Evolutionary conservation across 352 stramenopile species (phyloP).

Genomic region (Ophiocytium majus): DNA sequence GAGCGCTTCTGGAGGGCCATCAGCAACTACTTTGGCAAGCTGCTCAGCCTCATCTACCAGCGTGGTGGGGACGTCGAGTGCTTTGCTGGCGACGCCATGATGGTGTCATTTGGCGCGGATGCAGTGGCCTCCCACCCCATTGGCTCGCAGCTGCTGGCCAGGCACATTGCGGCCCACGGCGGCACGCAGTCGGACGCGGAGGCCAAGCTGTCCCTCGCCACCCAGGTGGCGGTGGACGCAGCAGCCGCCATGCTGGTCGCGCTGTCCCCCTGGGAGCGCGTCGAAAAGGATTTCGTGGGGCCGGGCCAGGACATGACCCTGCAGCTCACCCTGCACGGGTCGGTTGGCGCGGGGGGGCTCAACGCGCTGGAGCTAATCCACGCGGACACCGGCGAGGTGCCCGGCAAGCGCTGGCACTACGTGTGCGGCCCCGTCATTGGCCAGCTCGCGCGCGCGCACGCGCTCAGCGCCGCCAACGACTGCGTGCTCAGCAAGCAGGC

Average conservation of each 20-base stretch:
- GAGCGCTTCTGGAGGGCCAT: slow-evolving; percentile 47
- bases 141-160: not conserved
- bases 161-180: slow-evolving; percentile 4
- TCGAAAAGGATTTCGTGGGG: slow-evolving; percentile 6
- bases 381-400: not conserved
- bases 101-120: slow-evolving; percentile 39
- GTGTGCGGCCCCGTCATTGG: slow-evolving; percentile 18
- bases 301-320: slow-evolving; percentile 1
- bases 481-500: slow-evolving; percentile 21
- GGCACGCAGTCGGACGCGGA: not conserved
- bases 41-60: slow-evolving; percentile 32
- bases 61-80: slow-evolving; percentile 45
- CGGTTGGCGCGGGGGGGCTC: not conserved
- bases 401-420: slow-evolving; percentile 14
- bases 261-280: not conserved
- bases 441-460: slow-evolving; percentile 17
- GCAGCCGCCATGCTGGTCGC: slow-evolving; percentile 10
- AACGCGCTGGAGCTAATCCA: not conserved
- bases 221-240: slow-evolving; percentile 9
- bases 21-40: slow-evolving; percentile 36
- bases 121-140: slow-evolving; percentile 24
- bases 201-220: not conserved
- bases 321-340: slow-evolving; percentile 9
- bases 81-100: slow-evolving; percentile 47
- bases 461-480: not conserved